Evolutionary conservation across 805 yeast genomes (phyloP).

Genomic region (Candida morakotiae): DNA sequence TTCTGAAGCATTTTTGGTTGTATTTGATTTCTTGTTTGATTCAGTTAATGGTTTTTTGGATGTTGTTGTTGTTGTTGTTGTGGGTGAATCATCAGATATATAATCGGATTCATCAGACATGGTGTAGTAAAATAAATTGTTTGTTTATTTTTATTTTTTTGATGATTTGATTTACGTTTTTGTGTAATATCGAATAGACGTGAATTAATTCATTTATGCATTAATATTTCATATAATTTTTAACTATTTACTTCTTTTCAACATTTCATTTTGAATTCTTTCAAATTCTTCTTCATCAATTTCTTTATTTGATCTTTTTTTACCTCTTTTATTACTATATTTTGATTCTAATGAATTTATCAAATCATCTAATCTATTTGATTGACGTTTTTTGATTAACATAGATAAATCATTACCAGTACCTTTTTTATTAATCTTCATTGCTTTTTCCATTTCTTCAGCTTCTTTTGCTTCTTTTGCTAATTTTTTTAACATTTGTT

Average conservation of each 20-base stretch:
- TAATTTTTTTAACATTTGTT: constrained; percentile 44
- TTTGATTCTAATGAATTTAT: constrained; percentile 48
- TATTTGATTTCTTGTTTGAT: constrained; percentile 16
- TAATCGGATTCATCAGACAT: constrained; percentile 12
- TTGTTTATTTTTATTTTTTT: not conserved
- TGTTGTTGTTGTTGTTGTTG: constrained; percentile 6
- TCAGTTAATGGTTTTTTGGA: constrained; percentile 18
- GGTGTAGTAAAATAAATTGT: not conserved
- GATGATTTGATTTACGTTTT: not conserved
- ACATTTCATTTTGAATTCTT: constrained; percentile 36
- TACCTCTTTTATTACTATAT: constrained; percentile 39
- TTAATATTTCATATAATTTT: not conserved
- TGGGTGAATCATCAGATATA: constrained; percentile 14
- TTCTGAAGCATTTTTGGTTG: constrained; percentile 44
- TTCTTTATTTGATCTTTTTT: constrained; percentile 31
- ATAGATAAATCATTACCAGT: constrained; percentile 41
- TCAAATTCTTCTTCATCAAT: constrained; percentile 51
- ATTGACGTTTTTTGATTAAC: constrained; percentile 47
- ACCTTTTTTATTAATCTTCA: constrained; percentile 15
- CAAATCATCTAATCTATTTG: constrained; percentile 40
- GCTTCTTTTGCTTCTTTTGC: constrained; percentile 68
- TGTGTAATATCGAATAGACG: not conserved
- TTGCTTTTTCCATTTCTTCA: constrained; percentile 40
- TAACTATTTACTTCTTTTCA: constrained; percentile 16
- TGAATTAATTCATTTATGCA: no score